Conservation (phyloP, 768 basidiomycete species). For the Russula vinacea region DNA sequence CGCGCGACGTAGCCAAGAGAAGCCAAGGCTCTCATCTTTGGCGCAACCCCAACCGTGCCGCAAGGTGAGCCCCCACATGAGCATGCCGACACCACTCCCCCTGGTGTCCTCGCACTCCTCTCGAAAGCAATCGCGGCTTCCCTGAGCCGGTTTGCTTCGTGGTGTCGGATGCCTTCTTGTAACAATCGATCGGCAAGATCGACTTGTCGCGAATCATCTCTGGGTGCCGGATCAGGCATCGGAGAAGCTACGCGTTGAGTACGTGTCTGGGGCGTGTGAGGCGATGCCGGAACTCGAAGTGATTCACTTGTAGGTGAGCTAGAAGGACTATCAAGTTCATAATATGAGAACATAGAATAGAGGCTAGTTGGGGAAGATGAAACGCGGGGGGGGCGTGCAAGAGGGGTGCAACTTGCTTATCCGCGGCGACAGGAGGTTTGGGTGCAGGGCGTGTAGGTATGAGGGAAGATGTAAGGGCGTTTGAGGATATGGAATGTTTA, state of each 20-base stretch:
- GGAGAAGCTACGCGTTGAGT: conserved; percentile 10
- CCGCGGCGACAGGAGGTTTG: conserved; percentile 21
- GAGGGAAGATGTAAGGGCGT: conserved; percentile 7
- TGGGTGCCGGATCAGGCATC: conserved; percentile 18
- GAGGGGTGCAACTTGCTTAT: conserved; percentile 16
- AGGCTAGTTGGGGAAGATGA: conserved; percentile 29
- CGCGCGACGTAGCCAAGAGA: conserved; percentile 78
- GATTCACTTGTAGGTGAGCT: conserved; percentile 19
- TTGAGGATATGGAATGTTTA: not conserved
- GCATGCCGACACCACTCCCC: conserved; percentile 89
- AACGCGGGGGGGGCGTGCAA: conserved; percentile 22
- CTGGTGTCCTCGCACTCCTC: conserved; percentile 64
- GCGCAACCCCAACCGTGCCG: conserved; percentile 86
- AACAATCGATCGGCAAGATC: conserved; percentile 60
- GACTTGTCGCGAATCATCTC: conserved; percentile 33
- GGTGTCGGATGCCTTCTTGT: conserved; percentile 72
- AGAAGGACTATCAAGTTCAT: conserved; percentile 31
- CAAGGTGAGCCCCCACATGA: conserved; percentile 86
- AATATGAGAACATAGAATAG: conserved; percentile 37
- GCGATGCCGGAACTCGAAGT: conserved; percentile 28
- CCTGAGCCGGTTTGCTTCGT: conserved; percentile 65
- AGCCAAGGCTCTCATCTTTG: conserved; percentile 75
- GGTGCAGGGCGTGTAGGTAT: not conserved
- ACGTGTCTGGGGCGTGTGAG: conserved; percentile 9
- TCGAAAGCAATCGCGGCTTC: conserved; percentile 76